These are phyloP conservation scores for Candida tallmaniae DNA, from an alignment of 805 yeast species.

Conservation along the genomic window DNA sequence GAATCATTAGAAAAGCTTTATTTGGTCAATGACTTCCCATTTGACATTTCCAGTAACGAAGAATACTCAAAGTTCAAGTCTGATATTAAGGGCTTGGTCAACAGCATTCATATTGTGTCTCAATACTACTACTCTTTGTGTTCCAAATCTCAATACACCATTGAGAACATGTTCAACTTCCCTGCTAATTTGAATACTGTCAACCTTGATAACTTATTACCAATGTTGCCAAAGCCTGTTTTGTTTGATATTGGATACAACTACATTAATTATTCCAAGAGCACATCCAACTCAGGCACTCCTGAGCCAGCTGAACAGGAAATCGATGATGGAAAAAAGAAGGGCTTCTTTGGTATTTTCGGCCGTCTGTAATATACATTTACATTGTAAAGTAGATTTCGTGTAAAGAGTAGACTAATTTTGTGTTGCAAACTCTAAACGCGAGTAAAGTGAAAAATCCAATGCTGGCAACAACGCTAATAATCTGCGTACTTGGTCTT, in stretches of 20 bases:
- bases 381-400: too few species aligned
- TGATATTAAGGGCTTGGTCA: slow-evolving; percentile 14
- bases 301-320: slow-evolving; percentile 9
- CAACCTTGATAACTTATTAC: slow-evolving; percentile 36
- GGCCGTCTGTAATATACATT: slow-evolving; percentile 40
- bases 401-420: too few species aligned
- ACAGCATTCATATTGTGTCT: slow-evolving; percentile 42
- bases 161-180: slow-evolving; percentile 42
- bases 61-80: slow-evolving; percentile 22
- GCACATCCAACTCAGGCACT: slow-evolving; percentile 11
- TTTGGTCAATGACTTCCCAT: slow-evolving; percentile 38
- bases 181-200: slow-evolving; percentile 25
- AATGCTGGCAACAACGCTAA: slow-evolving; percentile 18
- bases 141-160: slow-evolving; percentile 15
- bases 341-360: slow-evolving; percentile 72
- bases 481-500: slow-evolving; percentile 53
- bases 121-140: slow-evolving; percentile 34
- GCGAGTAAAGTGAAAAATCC: too few species aligned
- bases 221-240: slow-evolving; percentile 81
- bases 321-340: slow-evolving; percentile 34
- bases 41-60: slow-evolving; percentile 34
- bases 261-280: slow-evolving; percentile 50
- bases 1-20: slow-evolving; percentile 15
- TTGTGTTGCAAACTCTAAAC: too few species aligned
- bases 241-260: slow-evolving; percentile 88